Base-by-base conservation (phyloP, 352 stramenopile species). In the Hyaloperonospora brassicae region DNA sequence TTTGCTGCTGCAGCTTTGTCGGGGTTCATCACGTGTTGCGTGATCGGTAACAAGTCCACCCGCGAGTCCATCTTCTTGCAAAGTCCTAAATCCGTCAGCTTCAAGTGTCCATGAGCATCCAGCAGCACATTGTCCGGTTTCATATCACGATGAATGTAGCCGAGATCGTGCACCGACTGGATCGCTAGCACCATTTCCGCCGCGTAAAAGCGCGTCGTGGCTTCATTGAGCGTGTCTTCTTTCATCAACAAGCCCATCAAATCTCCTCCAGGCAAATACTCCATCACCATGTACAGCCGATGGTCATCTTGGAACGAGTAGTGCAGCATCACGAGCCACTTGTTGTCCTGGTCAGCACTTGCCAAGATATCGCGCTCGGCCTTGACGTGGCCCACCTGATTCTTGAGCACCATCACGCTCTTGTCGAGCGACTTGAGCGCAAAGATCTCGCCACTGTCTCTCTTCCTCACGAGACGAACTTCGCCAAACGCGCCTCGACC, bases 211-310 rank as follows among this genome's bases (percentile, higher is more conserved):
- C 80, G 79, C 40, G 86, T 92, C 7, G 79, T 90, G 46, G 70
- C 72, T 57, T 94, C 84, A 51, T 73, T 82, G 5, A 94, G 72
- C 54, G 93, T 99, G 71, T 99, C 97, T 61, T 99, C 83, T 53
- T 98, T 98, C 71, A 99, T 98, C 30, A 99, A 79, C 17, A 99
- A 67, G 48, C 86, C 96, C 97, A 99, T 99, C 50, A 99, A 83
- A 73, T 99, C 97, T 40, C 97, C 97, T 4, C 97, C 97, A 5
- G 95, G 92, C 24, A 99, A 72, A 64, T 97, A 99, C 74, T 99
- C 97, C 97, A 99, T 99, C 36, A 98, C 93, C 95, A 91, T 90
- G 61, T 91, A 92, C 10, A 93, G 68, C 36, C 71, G 62, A 59
- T 89, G 75, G 34, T 92, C 76, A 53, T 93, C 78, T 59, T 98